phyloP scores from a whole-genome alignment of 345 rosid species.

The Pistacia vera region DNA sequence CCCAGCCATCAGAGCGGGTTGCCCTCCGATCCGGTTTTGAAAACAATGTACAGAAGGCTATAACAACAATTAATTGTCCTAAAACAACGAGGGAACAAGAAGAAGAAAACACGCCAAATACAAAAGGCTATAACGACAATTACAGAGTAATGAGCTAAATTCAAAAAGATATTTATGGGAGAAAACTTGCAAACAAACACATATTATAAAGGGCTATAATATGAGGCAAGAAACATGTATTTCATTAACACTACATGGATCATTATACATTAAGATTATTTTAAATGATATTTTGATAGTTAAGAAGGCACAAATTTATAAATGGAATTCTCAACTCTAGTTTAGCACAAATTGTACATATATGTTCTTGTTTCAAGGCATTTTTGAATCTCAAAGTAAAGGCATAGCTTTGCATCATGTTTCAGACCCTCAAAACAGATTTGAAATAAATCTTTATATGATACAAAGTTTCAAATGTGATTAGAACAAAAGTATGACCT shows the following conservation, averaged over 20 bases:
- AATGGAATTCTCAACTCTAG: background rate
- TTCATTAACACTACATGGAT: background rate
- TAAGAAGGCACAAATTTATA: background rate
- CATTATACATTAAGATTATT: background rate
- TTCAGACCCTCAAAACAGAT: background rate
- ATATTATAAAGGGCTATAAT: background rate
- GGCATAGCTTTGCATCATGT: background rate
- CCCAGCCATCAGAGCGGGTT: too few relatives aligned
- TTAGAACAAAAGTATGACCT: conserved; percentile 58
- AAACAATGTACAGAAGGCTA: too few relatives aligned
- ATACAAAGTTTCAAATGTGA: conserved; percentile 13
- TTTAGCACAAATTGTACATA: background rate
- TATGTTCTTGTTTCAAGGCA: background rate
- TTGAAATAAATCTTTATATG: background rate
- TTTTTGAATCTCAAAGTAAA: background rate
- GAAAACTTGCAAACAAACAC: background rate
- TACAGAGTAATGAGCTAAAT: background rate
- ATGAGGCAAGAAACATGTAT: background rate
- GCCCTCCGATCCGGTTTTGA: too few relatives aligned
- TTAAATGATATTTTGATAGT: background rate
- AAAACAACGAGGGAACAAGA: too few relatives aligned
- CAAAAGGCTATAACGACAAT: too few relatives aligned
- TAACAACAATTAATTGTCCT: background rate
- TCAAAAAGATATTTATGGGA: background rate
- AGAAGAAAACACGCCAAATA: too few relatives aligned